Evolutionary conservation across 257 asterid genomes (phyloP), one percentile per base, ranked within the genome.

Genomic region (Anisodus tanguticus): DNA sequence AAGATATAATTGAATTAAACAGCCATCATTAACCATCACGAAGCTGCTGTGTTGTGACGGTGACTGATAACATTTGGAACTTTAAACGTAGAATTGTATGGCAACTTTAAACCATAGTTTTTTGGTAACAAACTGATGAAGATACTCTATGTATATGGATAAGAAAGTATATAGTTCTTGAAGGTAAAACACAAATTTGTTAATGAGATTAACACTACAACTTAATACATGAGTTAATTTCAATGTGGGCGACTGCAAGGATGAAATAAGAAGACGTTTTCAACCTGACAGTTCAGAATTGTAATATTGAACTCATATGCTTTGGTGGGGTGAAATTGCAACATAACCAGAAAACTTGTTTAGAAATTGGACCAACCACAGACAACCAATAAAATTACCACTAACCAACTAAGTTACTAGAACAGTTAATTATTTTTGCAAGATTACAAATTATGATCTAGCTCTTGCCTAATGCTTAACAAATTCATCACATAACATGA

Each of bases 391-490:
- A 55, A 11, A 55, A 55, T 55, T 55, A 55, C n/a, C 60, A 53
- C 51, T 54, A 72, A 72, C 43, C 80, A 74, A 72, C 45, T 72
- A 45, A 71, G 80, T 71, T 71, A 71, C 79, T 71, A 71, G 37
- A 71, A 71, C 58, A 71, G 58, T n/a, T 2, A 9, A 71, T n/a
- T 10, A 71, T 45, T 71, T 67, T 71, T 71, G 58, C 79, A 70
- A 70, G 43, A 70, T n/a, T 17, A 55, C 58, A 71, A 9, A 71
- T n/a, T 71, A 45, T 0, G 79, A 71, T 26, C 39, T 45, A 71
- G 58, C 79, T 71, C 58, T n/a, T 71, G 79, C 79, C 58, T 71
- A 12, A 45, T 45, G 35, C 79, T 17, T 9, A 45, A 71, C 57
- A 43, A 71, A 71, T 71, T 71, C 58, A 45, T 71, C 39, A 71